Base-by-base conservation (phyloP, 495 filamentous ascomycete species). In the Xylaria acuta region DNA sequence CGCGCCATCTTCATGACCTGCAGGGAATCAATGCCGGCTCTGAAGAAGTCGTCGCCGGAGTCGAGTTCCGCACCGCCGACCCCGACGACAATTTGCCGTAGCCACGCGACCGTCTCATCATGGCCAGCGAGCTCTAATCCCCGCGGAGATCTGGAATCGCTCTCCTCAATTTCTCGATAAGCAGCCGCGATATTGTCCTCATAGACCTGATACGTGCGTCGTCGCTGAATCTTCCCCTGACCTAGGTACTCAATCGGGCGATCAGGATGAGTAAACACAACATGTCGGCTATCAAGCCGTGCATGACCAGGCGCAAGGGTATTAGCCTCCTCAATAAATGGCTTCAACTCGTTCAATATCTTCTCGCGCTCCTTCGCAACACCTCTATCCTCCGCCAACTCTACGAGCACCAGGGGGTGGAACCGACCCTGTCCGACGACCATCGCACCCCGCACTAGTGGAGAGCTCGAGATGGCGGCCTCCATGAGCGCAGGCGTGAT, bases 401-500 rank as follows among this genome's bases (percentile, higher is more conserved):
- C 86, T 5, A 88, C 40, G 18, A 89, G 40, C 30, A 86, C 40
- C 4, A 76, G 76, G 4, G 84, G 71, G 38, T 84, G 80, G 70
- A 83, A 84, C 36, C 77, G 69, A 4, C 78, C 75, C 11, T 78
- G 54, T 0, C 86, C 86, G 14, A 84, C 75, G 16, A 88, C 63
- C 9, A 85, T 59, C 0, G 80, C 83, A 3, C 80, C 73, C 11
- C 64, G 53, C 14, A 88, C 76, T 1, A 27, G 40, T 0, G 82
- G 77, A 67, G 83, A 78, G 1, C 70, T 66, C 27, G 72, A 67
- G 1, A 88, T 63, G 0, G 71, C 68, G 49, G 71, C 70, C 68
- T 90, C 86, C 30, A 85, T 77, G 1, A 78, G 65, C 2, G 82
- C 72, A 0, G 88, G 86, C 66, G 85, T 85, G 12, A 85, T 53